A percentile compares a stretch with the other conserved stretches of the same genome.
Conservation (phyloP, 805 yeast genomes). For the Kregervanrija delftensis region DNA sequence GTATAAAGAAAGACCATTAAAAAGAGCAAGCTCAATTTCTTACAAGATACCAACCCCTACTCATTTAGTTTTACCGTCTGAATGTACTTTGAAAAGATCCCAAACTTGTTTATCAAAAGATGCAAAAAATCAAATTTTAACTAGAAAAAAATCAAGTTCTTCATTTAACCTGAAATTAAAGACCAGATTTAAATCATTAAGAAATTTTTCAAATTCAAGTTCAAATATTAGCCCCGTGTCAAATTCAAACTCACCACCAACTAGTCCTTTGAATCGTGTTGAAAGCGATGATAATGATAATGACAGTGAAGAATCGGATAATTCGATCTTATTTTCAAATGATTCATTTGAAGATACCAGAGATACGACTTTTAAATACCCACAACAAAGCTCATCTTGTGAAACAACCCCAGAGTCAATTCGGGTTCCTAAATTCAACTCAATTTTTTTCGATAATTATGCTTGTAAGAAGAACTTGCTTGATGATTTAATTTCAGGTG, state of each 20-base stretch:
- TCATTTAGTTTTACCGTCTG: conserved; percentile 3
- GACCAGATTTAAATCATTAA: conserved; percentile 3
- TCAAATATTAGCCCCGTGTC: background rate
- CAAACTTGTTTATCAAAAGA: conserved; percentile 10
- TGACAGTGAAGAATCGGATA: conserved; percentile 1
- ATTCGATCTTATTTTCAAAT: conserved; percentile 3
- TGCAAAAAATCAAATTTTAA: conserved; percentile 10
- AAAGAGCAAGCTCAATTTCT: conserved; percentile 23
- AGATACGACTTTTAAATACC: conserved; percentile 3
- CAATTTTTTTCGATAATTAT: background rate
- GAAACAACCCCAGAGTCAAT: conserved; percentile 4
- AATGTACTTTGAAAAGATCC: background rate
- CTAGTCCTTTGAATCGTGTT: conserved; percentile 2
- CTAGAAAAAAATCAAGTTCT: conserved; percentile 8
- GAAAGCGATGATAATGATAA: conserved; percentile 1
- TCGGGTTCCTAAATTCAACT: background rate
- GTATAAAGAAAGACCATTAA: conserved; percentile 19
- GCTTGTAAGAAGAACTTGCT: conserved; percentile 1
- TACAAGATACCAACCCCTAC: conserved; percentile 18
- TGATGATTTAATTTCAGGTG: background rate
- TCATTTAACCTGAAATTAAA: conserved; percentile 2
- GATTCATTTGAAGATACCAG: conserved; percentile 1
- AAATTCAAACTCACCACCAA: conserved; percentile 6
- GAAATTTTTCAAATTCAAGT: background rate
- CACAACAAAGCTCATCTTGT: background rate